phyloP scores from a whole-genome alignment of 2,329 filamentous ascomycete species.

The Orbilia brochopaga region DNA sequence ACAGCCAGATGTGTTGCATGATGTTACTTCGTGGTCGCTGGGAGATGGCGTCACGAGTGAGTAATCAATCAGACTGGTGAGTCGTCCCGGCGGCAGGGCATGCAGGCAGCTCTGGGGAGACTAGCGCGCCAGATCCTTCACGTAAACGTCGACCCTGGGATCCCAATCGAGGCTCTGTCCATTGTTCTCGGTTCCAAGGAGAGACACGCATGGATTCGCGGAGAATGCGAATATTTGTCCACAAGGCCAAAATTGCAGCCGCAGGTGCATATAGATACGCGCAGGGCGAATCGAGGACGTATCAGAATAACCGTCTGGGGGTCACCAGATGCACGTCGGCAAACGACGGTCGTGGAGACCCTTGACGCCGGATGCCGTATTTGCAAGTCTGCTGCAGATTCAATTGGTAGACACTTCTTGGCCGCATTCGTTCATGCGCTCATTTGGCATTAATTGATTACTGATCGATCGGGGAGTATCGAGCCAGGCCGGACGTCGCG shows the following conservation, averaged over 20 bases:
- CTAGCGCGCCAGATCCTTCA: conserved; percentile 38
- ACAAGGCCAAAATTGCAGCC: background rate
- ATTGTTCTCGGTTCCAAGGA: conserved; percentile 22
- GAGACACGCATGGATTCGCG: conserved; percentile 1
- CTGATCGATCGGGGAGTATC: conserved; percentile 19
- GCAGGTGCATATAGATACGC: background rate
- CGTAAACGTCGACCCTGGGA: conserved; percentile 2
- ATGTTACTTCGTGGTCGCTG: conserved; percentile 11
- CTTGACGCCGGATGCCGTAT: background rate
- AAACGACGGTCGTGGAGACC: background rate
- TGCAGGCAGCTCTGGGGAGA: conserved; percentile 19
- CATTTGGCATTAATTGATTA: conserved; percentile 16
- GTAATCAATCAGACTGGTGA: conserved; percentile 18
- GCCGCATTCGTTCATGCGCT: background rate
- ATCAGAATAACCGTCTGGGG: no score
- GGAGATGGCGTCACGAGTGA: conserved; percentile 11
- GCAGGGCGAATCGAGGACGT: background rate
- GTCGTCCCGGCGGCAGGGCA: background rate
- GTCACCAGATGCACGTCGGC: no score
- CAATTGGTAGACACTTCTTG: background rate
- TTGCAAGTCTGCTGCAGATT: background rate
- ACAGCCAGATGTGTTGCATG: conserved; percentile 47
- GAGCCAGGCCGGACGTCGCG: background rate
- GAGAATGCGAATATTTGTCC: conserved; percentile 8
- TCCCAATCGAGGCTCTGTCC: conserved; percentile 16